Evolutionary conservation across 768 basidiomycete genomes (phyloP).

Genomic region (Scleroderma bovista): DNA sequence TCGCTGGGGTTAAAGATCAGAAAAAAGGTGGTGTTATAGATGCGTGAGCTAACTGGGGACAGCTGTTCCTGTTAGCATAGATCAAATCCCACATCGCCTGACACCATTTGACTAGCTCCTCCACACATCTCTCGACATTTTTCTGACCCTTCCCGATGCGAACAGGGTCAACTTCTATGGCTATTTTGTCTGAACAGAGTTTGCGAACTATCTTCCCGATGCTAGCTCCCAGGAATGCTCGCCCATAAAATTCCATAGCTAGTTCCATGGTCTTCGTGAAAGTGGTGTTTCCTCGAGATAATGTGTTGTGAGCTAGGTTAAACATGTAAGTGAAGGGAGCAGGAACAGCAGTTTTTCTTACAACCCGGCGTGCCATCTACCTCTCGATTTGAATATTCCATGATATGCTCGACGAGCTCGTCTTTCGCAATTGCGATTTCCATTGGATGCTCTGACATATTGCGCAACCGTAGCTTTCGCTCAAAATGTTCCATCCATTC

Average conservation of each 20-base stretch:
- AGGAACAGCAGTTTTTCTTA: conserved; percentile 30
- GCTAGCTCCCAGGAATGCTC: conserved; percentile 71
- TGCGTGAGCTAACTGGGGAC: conserved; percentile 57
- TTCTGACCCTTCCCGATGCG: conserved; percentile 56
- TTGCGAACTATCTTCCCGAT: conserved; percentile 66
- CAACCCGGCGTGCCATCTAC: conserved; percentile 64
- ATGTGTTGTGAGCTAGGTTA: conserved; percentile 61
- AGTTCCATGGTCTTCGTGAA: conserved; percentile 74
- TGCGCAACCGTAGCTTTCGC: conserved; percentile 59
- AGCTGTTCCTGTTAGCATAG: conserved; percentile 64
- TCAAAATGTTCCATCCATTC: conserved; percentile 75
- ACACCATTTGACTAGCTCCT: conserved; percentile 72
- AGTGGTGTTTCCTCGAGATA: conserved; percentile 65
- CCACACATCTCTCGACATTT: conserved; percentile 62
- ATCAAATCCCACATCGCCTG: conserved; percentile 78
- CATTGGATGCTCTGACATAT: conserved; percentile 54
- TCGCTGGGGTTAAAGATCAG: conserved; percentile 43
- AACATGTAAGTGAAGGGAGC: neutral
- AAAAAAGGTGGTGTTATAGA: conserved; percentile 6
- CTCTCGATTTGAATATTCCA: conserved; percentile 63
- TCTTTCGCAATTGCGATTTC: conserved; percentile 66
- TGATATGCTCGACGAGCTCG: conserved; percentile 60
- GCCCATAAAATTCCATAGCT: conserved; percentile 80
- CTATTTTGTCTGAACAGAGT: conserved; percentile 65
- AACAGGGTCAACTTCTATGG: conserved; percentile 78